These are phyloP conservation scores for Ophiostoma australiae DNA, from an alignment of 2,329 filamentous ascomycete genomes.

Conservation along the genomic window DNA sequence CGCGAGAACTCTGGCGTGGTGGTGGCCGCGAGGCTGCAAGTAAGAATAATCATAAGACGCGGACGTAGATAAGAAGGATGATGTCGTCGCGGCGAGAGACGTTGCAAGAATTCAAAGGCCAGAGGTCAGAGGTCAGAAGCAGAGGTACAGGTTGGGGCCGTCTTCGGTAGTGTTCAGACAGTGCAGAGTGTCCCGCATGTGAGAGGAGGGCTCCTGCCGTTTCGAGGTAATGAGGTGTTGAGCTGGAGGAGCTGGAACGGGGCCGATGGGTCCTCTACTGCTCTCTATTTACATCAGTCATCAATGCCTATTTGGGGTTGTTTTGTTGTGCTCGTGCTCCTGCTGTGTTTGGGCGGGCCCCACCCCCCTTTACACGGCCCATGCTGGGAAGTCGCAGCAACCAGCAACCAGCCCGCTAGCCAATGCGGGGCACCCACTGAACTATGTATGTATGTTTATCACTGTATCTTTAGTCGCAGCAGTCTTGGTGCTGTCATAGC, in stretches of 20 bases:
- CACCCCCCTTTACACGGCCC: constrained; percentile 4
- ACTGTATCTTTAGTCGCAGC: not conserved
- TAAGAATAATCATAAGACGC: constrained; percentile 11
- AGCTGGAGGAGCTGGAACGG: not conserved
- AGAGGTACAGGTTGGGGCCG: not conserved
- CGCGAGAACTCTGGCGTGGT: not conserved
- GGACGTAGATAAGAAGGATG: not conserved
- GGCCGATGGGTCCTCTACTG: not conserved
- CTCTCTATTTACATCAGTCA: constrained; percentile 13
- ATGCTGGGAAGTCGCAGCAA: constrained; percentile 11
- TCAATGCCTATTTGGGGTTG: not conserved
- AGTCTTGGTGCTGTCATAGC: not conserved
- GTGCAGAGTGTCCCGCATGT: not conserved
- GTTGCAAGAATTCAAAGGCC: not conserved
- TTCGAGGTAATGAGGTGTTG: not conserved
- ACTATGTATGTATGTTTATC: not conserved
- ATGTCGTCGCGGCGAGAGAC: not conserved
- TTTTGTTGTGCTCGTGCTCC: constrained; percentile 10
- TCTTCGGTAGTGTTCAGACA: not conserved
- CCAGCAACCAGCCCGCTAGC: not conserved
- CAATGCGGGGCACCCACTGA: not conserved
- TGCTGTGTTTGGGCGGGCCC: not conserved
- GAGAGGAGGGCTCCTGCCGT: not conserved
- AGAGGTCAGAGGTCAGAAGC: not conserved
- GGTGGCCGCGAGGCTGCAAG: not conserved